Percentiles rank a stretch among this genome's conserved stretches.
phyloP scores from a whole-genome alignment of 1,284 basidiomycete genomes.

The Moesziomyces sp. region DNA sequence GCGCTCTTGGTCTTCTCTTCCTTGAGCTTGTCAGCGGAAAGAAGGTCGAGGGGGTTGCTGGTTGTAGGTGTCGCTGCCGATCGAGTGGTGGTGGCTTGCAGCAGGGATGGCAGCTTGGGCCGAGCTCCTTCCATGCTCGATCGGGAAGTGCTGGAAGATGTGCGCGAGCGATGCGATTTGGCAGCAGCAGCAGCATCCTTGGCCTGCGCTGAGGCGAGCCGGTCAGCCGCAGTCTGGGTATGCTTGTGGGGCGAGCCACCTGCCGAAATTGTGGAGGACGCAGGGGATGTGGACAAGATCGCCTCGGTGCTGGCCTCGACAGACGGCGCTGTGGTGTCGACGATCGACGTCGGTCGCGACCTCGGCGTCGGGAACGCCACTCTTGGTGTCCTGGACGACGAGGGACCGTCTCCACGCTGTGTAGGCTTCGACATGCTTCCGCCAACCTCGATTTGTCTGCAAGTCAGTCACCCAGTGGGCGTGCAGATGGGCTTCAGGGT shows the following conservation, averaged over 20 bases:
- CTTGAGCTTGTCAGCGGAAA: conserved; percentile 7
- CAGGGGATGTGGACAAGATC: conserved; percentile 36
- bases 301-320: conserved; percentile 23
- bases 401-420: conserved; percentile 9
- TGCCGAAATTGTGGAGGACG: conserved; percentile 28
- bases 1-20: neutral
- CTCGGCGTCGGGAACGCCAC: conserved; percentile 35
- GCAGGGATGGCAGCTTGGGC: conserved; percentile 33
- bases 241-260: conserved; percentile 41
- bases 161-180: conserved; percentile 26
- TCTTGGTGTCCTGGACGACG: conserved; percentile 25
- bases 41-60: conserved; percentile 17
- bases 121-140: conserved; percentile 29
- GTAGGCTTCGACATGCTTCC: conserved; percentile 18
- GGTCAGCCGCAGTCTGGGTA: conserved; percentile 28
- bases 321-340: conserved; percentile 27
- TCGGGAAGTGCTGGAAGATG: conserved; percentile 34
- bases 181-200: conserved; percentile 40
- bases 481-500: too few relatives aligned
- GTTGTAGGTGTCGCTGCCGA: conserved; percentile 30
- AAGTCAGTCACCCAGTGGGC: neutral
- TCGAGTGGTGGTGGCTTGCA: conserved; percentile 21
- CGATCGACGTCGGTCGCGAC: conserved; percentile 38
- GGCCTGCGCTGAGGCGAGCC: conserved; percentile 32
- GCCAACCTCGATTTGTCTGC: neutral